phyloP scores from a whole-genome alignment of 345 rosid genomes.

The Salix purpurea region DNA sequence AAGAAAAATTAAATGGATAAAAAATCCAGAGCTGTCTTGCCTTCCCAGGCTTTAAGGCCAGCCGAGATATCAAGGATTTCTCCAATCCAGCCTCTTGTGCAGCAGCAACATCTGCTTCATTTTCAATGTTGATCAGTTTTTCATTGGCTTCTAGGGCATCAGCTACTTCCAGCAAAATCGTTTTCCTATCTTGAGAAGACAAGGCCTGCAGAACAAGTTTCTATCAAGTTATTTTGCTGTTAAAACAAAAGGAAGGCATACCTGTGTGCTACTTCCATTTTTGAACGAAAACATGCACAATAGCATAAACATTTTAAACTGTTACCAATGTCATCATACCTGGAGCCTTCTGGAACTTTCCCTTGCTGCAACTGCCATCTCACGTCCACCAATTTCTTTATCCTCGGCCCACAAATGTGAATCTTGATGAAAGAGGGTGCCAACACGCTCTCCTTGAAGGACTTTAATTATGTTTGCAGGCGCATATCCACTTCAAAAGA shows the following conservation, averaged over 20 bases:
- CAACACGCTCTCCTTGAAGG: conserved; percentile 78
- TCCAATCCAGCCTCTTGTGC: conserved; percentile 76
- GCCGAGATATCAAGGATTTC: conserved; percentile 70
- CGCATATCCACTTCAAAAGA: conserved; percentile 63
- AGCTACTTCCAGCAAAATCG: conserved; percentile 73
- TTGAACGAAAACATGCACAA: neutral
- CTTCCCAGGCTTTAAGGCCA: conserved; percentile 87
- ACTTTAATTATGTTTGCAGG: conserved; percentile 69
- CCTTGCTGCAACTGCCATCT: conserved; percentile 94
- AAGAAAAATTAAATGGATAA: neutral
- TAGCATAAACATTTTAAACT: conserved; percentile 1
- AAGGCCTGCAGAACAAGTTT: conserved; percentile 46
- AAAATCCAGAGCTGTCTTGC: conserved; percentile 27
- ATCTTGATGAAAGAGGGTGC: conserved; percentile 92
- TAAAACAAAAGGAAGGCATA: neutral
- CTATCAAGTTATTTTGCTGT: conserved; percentile 7
- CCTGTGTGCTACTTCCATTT: neutral
- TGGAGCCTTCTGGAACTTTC: conserved; percentile 88
- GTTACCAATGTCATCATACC: conserved; percentile 38
- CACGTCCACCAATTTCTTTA: conserved; percentile 58
- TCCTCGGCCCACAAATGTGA: conserved; percentile 64
- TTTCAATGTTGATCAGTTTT: conserved; percentile 56
- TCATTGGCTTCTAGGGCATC: conserved; percentile 78
- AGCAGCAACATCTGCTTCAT: conserved; percentile 75
- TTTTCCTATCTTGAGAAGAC: conserved; percentile 66